These are phyloP conservation scores for Pyrenopolyporus hunteri DNA, from an alignment of 495 filamentous ascomycete genomes.

Conservation along the genomic window DNA sequence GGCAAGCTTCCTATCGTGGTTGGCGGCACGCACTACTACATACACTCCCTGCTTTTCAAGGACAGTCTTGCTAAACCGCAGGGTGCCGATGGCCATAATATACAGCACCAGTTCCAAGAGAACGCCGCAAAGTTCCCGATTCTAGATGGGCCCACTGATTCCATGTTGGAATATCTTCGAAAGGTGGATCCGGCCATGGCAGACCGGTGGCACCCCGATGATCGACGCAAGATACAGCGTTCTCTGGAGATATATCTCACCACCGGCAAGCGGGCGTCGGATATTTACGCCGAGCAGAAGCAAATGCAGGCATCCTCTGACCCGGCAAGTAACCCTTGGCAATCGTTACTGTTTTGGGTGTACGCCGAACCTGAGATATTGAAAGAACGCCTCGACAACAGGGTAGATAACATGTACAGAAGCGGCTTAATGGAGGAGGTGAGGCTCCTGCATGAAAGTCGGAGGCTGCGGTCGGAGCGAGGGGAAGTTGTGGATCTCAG, in stretches of 20 bases:
- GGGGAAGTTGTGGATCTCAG: conserved; percentile 68
- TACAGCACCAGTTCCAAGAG: conserved; percentile 35
- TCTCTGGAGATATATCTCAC: conserved; percentile 88
- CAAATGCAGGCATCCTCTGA: conserved; percentile 33
- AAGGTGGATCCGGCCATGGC: conserved; percentile 92
- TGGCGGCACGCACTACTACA: conserved; percentile 94
- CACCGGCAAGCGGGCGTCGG: conserved; percentile 78
- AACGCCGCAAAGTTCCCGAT: conserved; percentile 67
- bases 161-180: conserved; percentile 71
- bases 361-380: conserved; percentile 72
- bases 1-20: conserved; percentile 88
- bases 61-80: conserved; percentile 59
- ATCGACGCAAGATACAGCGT: conserved; percentile 84
- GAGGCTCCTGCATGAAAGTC: conserved; percentile 61
- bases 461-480: conserved; percentile 51
- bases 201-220: conserved; percentile 90
- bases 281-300: conserved; percentile 84
- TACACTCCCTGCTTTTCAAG: conserved; percentile 82
- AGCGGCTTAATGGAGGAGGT: conserved; percentile 75
- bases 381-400: conserved; percentile 69
- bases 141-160: conserved; percentile 69
- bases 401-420: conserved; percentile 83
- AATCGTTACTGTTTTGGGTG: conserved; percentile 83
- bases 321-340: conserved; percentile 55
- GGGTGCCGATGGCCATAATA: conserved; percentile 32